phyloP scores from a whole-genome alignment of 257 asterid genomes.

The Forsythia viridissima region DNA sequence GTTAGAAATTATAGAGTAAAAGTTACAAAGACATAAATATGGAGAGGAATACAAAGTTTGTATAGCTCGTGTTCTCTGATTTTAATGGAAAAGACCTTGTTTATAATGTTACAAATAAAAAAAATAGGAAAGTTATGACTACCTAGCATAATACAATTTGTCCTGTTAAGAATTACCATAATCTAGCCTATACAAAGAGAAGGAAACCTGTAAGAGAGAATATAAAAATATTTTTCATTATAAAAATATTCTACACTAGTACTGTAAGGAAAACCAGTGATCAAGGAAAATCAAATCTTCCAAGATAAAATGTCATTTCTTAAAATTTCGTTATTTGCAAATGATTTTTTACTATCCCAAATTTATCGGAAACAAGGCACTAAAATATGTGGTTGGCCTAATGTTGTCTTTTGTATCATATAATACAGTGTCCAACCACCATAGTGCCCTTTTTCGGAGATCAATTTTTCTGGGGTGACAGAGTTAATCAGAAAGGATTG shows the following conservation, averaged over 20 bases:
- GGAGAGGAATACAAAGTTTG: background rate
- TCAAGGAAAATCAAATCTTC: background rate
- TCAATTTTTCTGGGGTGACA: conserved; percentile 97
- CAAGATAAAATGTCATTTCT: background rate
- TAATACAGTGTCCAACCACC: conserved; percentile 93
- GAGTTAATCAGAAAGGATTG: conserved; percentile 68
- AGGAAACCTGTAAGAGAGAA: too few species aligned
- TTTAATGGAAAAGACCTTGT: background rate
- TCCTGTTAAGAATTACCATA: background rate
- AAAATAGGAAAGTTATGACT: background rate
- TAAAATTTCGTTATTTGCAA: background rate
- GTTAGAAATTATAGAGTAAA: background rate
- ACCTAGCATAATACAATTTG: background rate
- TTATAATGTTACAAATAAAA: too few species aligned
- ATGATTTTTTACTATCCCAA: background rate
- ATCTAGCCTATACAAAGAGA: background rate
- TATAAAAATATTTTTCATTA: too few species aligned
- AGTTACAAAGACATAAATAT: too few species aligned
- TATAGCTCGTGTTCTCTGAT: background rate
- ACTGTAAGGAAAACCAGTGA: background rate
- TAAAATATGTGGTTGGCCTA: background rate
- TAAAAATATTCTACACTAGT: too few species aligned
- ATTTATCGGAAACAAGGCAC: background rate
- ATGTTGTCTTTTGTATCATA: background rate
- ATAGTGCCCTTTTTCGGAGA: conserved; percentile 97